Base-by-base conservation (phyloP, 140 eudicot genomes). In the Stevia rebaudiana region DNA sequence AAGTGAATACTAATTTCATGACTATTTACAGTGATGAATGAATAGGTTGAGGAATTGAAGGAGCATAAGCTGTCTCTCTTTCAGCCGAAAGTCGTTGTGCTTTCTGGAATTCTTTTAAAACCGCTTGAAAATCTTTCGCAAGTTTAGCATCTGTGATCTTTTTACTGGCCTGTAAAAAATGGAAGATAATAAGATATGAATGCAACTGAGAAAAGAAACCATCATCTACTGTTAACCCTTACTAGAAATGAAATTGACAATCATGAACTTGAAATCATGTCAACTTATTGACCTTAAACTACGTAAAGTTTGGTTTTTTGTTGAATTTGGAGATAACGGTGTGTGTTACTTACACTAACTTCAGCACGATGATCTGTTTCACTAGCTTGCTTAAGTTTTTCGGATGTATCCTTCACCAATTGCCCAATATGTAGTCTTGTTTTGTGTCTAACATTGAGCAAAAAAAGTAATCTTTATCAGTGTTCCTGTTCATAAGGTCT, bases 111-210 rank as follows among this genome's bases (percentile, higher is more conserved):
- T 92, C 96, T 70, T 83, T 88, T 54, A 92, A 63, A 71, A 85
- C 95, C 36, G 94, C 90, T 81, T 92, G 95, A 75, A 92, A 92
- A 63, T 92, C 98, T 74, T 88, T 92, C 10, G 98, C 98, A 42
- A 88, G 92, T 81, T 92, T 92, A 65, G 98, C 98, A 83, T 88
- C 98, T 23, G 95, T 80, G 35, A 92, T 83, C 81, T 88, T 92
- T 83, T 88, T 92, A 84, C 83, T 88, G 4, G 92, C 87, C 98
- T 92, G 87, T 73, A 72, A 72, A 78, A 24, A 40, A 39, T 21
- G 11, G 16, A 37, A 36, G 25, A 37, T 12, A 37, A 21, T 7
- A 13, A 48, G 23, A 36, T 11, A 36, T 36, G 13, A n/a, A 35
- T 19, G 30, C 46, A 46, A 39, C 33, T 5, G 4, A 3, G 0